These are phyloP conservation scores for Alopecurus myosuroides DNA, from an alignment of 176 grass and related monocot species.

Conservation along the genomic window DNA sequence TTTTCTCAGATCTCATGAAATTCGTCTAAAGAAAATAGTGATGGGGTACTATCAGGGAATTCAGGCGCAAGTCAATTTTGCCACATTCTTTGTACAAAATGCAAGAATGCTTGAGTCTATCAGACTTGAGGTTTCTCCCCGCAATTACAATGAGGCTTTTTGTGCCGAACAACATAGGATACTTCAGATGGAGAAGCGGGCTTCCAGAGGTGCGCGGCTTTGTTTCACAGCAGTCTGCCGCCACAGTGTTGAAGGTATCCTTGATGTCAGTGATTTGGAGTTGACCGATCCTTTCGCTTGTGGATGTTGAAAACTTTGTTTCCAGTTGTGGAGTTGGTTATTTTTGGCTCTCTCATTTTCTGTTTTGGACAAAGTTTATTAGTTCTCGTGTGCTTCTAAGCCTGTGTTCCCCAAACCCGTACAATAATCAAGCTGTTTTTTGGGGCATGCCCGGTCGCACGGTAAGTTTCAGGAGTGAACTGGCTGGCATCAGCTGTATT, in stretches of 20 bases:
- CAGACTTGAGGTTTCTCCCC: background rate
- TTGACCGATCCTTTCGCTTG: background rate
- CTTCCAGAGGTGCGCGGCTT: background rate
- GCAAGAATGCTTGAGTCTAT: background rate
- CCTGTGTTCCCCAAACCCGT: background rate
- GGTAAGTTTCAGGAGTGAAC: background rate
- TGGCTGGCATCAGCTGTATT: background rate
- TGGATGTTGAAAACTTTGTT: background rate
- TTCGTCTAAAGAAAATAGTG: background rate
- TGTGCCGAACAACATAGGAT: background rate
- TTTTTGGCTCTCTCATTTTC: background rate
- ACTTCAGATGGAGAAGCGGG: conserved; percentile 5
- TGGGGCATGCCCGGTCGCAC: background rate
- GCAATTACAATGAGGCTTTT: background rate
- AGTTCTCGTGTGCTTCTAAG: background rate
- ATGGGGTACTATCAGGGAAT: background rate
- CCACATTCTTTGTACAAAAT: background rate
- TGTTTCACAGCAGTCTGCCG: background rate
- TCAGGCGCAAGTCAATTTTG: background rate
- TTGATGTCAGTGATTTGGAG: background rate
- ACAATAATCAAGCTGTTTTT: background rate
- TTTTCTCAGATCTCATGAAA: background rate
- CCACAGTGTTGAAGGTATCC: background rate
- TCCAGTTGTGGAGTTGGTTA: background rate
- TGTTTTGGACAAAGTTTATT: background rate